Base-by-base conservation (phyloP, 768 basidiomycete species). In the Rhodotorula taiwanensis region DNA sequence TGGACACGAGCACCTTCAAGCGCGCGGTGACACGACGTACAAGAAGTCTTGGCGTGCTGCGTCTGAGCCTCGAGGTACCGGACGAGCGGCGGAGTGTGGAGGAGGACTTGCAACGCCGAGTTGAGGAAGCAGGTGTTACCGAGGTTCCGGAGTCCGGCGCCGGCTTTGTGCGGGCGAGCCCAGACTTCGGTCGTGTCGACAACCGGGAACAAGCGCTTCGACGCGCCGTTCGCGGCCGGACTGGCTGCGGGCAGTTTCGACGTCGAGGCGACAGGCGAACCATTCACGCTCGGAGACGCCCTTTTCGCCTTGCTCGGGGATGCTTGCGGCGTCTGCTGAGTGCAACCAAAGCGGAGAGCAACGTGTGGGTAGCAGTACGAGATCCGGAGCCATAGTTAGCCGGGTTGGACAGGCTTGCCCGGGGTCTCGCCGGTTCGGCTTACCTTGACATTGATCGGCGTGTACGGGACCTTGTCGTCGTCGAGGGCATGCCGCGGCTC, bases 21-120 rank as follows among this genome's bases (percentile, higher is more conserved):
- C n/a, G n/a, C n/a, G n/a, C n/a, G n/a, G n/a, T n/a, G n/a, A n/a
- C n/a, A n/a, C n/a, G n/a, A n/a, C n/a, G n/a, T n/a, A n/a, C n/a
- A n/a, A n/a, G n/a, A n/a, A n/a, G n/a, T n/a, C n/a, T n/a, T n/a
- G n/a, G n/a, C n/a, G 2, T 51, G 43, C 33, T 72, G 67, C 36
- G 36, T 9, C 9, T 39, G 36, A 20, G 50, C 53, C 25, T 44
- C 56, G 42, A 72, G 43, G 58, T 53, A 67, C 34, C 72, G 64
- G 80, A 91, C 79, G 30, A 99, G 80, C 4, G 93, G 90, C 14
- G 92, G 84, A 1, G 94, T 97, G 73, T 98, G 92, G 20, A 95
- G 76, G 53, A 98, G 81, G 71, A 90, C 91, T 78, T 99, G 95
- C 52, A 98, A 77, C 27, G 86, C 88, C 69, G 90, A 91, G 75